These are phyloP conservation scores for Phycomyces blakesleeanus DNA, from an alignment of 192 early-diverging fungal genomes.

Conservation along the genomic window DNA sequence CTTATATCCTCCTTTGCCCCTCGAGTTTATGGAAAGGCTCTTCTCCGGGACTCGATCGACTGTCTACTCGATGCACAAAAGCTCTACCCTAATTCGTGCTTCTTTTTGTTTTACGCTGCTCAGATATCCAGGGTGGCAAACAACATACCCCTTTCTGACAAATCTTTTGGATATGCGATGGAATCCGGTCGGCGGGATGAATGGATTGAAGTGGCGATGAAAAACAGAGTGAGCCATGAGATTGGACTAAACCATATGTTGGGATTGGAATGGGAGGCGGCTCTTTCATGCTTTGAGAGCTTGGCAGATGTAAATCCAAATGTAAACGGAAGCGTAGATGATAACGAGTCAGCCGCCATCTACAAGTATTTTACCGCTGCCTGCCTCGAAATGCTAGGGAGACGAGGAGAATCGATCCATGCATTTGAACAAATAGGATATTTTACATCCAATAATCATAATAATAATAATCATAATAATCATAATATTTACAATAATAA, in stretches of 20 bases:
- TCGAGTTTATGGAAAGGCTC: slow-evolving; percentile 15
- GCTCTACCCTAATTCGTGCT: slow-evolving; percentile 38
- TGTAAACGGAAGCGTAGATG: too few relatives aligned
- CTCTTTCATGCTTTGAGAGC: slow-evolving; percentile 36
- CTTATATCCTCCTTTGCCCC: slow-evolving; percentile 24
- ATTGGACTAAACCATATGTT: slow-evolving; percentile 46
- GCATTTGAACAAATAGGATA: slow-evolving; percentile 47
- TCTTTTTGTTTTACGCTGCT: slow-evolving; percentile 46
- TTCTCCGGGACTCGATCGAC: slow-evolving; percentile 14
- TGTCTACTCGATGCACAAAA: slow-evolving; percentile 20
- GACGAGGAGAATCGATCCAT: slow-evolving; percentile 63
- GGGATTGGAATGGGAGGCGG: slow-evolving; percentile 40
- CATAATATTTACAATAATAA: too few relatives aligned
- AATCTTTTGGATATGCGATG: slow-evolving; percentile 20
- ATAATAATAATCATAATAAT: too few relatives aligned
- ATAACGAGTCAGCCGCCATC: slow-evolving; percentile 45
- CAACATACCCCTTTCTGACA: slow-evolving; percentile 19
- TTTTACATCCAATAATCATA: too few relatives aligned
- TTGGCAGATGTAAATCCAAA: slow-evolving; percentile 18
- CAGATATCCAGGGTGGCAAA: slow-evolving; percentile 37
- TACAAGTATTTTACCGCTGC: slow-evolving; percentile 44
- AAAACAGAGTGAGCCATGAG: slow-evolving; percentile 43
- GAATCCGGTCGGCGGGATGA: slow-evolving; percentile 16
- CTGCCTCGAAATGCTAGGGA: slow-evolving; percentile 47
- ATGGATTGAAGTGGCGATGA: slow-evolving; percentile 38